Evolutionary conservation across 1,139 yeast genomes (phyloP).

Genomic region (Scheffersomyces titani): DNA sequence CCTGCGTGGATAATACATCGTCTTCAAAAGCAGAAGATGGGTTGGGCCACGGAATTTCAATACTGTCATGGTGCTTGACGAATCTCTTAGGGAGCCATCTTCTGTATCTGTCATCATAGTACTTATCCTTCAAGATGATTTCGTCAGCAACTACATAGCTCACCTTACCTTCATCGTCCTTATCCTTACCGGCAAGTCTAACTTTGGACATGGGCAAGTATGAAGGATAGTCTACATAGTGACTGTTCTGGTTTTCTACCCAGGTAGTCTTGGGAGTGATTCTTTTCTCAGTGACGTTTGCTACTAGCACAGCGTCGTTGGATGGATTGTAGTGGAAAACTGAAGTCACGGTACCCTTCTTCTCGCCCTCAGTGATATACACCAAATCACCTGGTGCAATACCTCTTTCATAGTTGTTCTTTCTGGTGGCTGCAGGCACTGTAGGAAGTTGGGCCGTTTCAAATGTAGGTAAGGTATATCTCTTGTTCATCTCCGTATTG

Average conservation of each 20-base stretch:
- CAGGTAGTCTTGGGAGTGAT: conserved; percentile 66
- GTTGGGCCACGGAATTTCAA: conserved; percentile 89
- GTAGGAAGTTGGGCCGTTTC: conserved; percentile 17
- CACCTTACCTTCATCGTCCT: conserved; percentile 62
- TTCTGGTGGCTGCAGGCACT: conserved; percentile 26
- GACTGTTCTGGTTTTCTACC: conserved; percentile 73
- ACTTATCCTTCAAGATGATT: conserved; percentile 61
- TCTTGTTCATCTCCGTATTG: conserved; percentile 23
- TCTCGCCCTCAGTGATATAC: conserved; percentile 63
- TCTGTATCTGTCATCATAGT: conserved; percentile 76
- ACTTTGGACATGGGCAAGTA: conserved; percentile 47
- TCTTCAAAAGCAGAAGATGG: conserved; percentile 64
- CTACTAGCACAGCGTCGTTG: conserved; percentile 34
- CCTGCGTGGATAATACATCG: conserved; percentile 58
- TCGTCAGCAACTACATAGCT: conserved; percentile 74
- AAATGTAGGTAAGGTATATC: conserved; percentile 38
- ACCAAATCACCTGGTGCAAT: conserved; percentile 45
- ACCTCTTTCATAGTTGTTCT: conserved; percentile 34
- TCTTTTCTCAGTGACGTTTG: conserved; percentile 37
- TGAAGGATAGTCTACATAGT: conserved; percentile 65
- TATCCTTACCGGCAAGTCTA: conserved; percentile 77
- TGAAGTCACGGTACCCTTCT: conserved; percentile 71
- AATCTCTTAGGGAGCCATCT: conserved; percentile 76
- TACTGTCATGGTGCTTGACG: conserved; percentile 64
- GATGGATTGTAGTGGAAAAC: conserved; percentile 31